Base-by-base conservation (phyloP, 805 yeast genomes). In the Pichia scutulata region DNA sequence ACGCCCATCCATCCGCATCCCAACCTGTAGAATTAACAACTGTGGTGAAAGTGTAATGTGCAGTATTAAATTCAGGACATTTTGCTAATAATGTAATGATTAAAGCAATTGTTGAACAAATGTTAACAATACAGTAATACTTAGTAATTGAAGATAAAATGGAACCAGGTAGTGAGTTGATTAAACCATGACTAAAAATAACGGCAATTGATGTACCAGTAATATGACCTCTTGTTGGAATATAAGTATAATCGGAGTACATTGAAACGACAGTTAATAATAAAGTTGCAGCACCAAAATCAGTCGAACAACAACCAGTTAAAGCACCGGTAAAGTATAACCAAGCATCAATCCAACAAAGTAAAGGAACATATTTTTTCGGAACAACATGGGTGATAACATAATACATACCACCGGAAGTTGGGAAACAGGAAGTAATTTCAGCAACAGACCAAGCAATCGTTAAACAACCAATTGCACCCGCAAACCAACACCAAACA, bases 401-500 rank as follows among this genome's bases (percentile, higher is more conserved):
- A 55, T 69, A 73, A 55, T 73, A 75, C 64, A 76, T 69, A 36
- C 81, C 81, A 48, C 81, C 81, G 36, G 75, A 68, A 23, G 81
- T 76, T 46, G 81, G 81, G 66, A 74, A 73, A 47, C 76, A 64
- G 1, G 78, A 72, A 3, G 78, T 77, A 51, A 75, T 68, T 47
- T 74, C 72, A 22, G 78, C 71, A 65, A 76, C 76, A 19, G 76
- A 70, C 59, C 70, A 62, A 7, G 85, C 85, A 45, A 77, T 76
- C 54, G 73, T 68, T 55, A 80, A 63, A 53, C 82, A 76, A 46
- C 82, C 81, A 37, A 71, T 47, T 13, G 79, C 75, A 43, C 81
- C 76, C 41, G 75, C 70, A 51, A 77, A 65, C 84, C 85, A 81
- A 48, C 82, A 77, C 85, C 85, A 81, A 10, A 78, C 76, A 19